These are phyloP conservation scores for Rhizomucor miehei DNA, from an alignment of 371 early-diverging fungal genomes.

Conservation along the genomic window DNA sequence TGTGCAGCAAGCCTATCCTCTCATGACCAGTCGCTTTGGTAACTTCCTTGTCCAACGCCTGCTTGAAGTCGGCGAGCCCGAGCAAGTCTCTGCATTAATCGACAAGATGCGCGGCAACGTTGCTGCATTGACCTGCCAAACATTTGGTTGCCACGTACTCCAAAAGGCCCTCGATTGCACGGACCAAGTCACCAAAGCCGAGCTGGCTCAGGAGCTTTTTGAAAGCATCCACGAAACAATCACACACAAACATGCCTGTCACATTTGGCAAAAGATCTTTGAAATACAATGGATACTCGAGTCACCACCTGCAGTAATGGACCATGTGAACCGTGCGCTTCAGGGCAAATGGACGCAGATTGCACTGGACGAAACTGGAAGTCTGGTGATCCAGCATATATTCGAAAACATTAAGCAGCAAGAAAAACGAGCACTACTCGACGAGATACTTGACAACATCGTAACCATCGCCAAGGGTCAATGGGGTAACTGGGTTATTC, in stretches of 20 bases:
- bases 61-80: slow-evolving; percentile 62
- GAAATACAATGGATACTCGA: slow-evolving; percentile 58
- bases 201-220: slow-evolving; percentile 63
- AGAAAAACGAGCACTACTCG: slow-evolving; percentile 61
- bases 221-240: slow-evolving; percentile 65
- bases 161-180: slow-evolving; percentile 73
- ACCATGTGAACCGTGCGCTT: slow-evolving; percentile 56
- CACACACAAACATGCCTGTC: slow-evolving; percentile 76
- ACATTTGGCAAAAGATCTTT: slow-evolving; percentile 80
- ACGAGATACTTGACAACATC: slow-evolving; percentile 59
- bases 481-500: slow-evolving; percentile 83
- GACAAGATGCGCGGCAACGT: slow-evolving; percentile 64
- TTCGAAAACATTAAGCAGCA: slow-evolving; percentile 68
- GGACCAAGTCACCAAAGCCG: slow-evolving; percentile 55
- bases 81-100: slow-evolving; percentile 57
- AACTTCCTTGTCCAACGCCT: slow-evolving; percentile 77
- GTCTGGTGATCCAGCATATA: slow-evolving; percentile 77
- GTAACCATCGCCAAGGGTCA: slow-evolving; percentile 67
- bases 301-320: slow-evolving; percentile 53
- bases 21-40: slow-evolving; percentile 78
- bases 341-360: slow-evolving; percentile 65
- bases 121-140: slow-evolving; percentile 63
- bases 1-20: slow-evolving; percentile 47
- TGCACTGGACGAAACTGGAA: slow-evolving; percentile 77
- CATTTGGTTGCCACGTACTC: slow-evolving; percentile 80